Evolutionary conservation across 2,329 filamentous ascomycete species (phyloP), one percentile per base, ranked within the genome.

Genomic region (Venturia oleaginea): DNA sequence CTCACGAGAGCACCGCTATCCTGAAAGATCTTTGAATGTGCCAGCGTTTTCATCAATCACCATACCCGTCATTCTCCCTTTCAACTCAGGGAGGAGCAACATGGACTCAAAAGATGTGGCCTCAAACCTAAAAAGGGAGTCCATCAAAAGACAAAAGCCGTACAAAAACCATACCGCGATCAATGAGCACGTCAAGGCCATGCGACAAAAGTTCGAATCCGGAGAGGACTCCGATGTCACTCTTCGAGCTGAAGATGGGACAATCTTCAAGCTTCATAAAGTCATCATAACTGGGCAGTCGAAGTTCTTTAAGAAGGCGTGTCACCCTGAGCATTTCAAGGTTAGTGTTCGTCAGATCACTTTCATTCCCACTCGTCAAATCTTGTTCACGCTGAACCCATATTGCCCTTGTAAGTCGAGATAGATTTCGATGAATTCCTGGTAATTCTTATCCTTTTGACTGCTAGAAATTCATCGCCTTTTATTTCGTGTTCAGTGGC

Each of bases 161-260:
- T 30, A 57, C 27, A 57, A 57, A 34, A 57, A 57, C 17, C 30
- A 57, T 11, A 57, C 51, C 30, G 27, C 51, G 8, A 34, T 57
- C 19, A 57, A 57, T n/a, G 51, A 57, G 19, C 51, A 57, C 19
- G 51, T 57, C 19, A 57, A 57, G 19, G 51, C 51, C 7, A 57
- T 57, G 51, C 51, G 51, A 19, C 51, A 57, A 11, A 32, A 57
- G 27, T 43, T 40, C 59, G 59, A 60, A 43, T 37, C 59, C 42
- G 59, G 59, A 60, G 59, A 60, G 34, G 30, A 38, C 37, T 60
- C 59, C 15, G 59, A 60, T 32, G 15, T 60, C n/a, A 43, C 40
- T 22, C 22, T 60, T 17, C 40, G 37, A 27, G 30, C 37, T 11
- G 27, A 24, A 40, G 32, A 60, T 60, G 59, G 59, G 4, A 60